Evolutionary conservation across 768 basidiomycete species (phyloP).

Genomic region (Mycena vulgaris): DNA sequence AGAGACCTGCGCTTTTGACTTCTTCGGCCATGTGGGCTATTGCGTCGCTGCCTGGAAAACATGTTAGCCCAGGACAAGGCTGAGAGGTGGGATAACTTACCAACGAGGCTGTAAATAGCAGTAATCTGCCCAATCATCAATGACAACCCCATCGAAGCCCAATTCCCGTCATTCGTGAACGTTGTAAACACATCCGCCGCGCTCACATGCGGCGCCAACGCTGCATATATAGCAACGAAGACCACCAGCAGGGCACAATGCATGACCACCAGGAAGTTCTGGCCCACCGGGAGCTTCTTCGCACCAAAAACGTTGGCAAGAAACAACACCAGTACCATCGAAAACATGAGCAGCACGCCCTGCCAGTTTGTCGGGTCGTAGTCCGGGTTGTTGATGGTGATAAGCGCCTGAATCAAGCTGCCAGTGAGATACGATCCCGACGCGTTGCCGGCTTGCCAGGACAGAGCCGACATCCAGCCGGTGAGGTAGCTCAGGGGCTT

Average conservation of each 20-base stretch:
- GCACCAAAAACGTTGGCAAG: constrained; percentile 32
- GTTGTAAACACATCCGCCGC: constrained; percentile 31
- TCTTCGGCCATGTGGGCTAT: constrained; percentile 32
- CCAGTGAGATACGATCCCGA: constrained; percentile 29
- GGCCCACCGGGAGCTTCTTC: constrained; percentile 31
- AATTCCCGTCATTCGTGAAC: constrained; percentile 30
- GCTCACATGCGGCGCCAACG: constrained; percentile 31
- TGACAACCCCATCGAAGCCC: constrained; percentile 28
- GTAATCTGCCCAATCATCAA: constrained; percentile 32
- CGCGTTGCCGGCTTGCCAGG: constrained; percentile 31
- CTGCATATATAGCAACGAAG: constrained; percentile 28
- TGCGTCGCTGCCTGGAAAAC: constrained; percentile 28
- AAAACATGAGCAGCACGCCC: constrained; percentile 27
- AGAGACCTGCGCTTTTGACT: constrained; percentile 31
- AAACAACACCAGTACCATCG: constrained; percentile 29
- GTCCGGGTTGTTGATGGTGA: constrained; percentile 27
- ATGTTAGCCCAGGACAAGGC: constrained; percentile 27
- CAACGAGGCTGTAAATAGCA: constrained; percentile 31
- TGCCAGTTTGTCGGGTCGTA: constrained; percentile 30
- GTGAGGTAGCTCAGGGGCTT: constrained; percentile 31
- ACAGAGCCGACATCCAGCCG: constrained; percentile 31
- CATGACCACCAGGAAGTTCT: constrained; percentile 30
- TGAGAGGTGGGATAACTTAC: constrained; percentile 24
- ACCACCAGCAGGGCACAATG: constrained; percentile 31
- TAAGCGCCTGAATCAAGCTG: constrained; percentile 29